A percentile compares a stretch with the other conserved stretches of the same genome.
Evolutionary conservation across 768 basidiomycete genomes (phyloP).

Genomic region (Ramaria rubella): DNA sequence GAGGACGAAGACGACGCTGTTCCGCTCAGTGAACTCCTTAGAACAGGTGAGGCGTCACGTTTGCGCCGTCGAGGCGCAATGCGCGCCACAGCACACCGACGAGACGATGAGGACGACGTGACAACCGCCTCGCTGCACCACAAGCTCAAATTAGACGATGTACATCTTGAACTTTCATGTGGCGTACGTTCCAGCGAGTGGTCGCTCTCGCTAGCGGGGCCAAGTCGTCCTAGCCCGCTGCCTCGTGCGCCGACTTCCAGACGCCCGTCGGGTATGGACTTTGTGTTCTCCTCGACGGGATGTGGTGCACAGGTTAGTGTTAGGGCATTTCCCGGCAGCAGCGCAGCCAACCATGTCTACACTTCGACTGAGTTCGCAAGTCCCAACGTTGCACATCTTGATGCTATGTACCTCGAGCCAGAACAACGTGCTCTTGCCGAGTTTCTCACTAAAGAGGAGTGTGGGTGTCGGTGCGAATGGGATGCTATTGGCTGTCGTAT

Average conservation of each 20-base stretch:
- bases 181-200: conserved; percentile 13
- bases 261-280: background rate
- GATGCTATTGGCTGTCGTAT: conserved; percentile 30
- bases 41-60: conserved; percentile 67
- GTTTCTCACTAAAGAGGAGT: background rate
- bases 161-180: conserved; percentile 12
- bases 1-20: conserved; percentile 59
- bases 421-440: background rate
- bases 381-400: background rate
- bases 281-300: background rate
- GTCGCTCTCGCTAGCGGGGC: conserved; percentile 8
- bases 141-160: conserved; percentile 10
- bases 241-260: background rate
- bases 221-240: conserved; percentile 1
- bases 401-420: background rate
- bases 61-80: conserved; percentile 69
- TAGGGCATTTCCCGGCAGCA: background rate
- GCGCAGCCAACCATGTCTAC: background rate
- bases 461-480: background rate
- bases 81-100: conserved; percentile 43
- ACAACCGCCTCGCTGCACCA: conserved; percentile 13
- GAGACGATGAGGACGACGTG: conserved; percentile 17
- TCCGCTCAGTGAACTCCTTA: conserved; percentile 65
- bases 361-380: background rate
- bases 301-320: background rate